phyloP scores from a whole-genome alignment of 306 rosid species.

The Citrullus colocynthis region DNA sequence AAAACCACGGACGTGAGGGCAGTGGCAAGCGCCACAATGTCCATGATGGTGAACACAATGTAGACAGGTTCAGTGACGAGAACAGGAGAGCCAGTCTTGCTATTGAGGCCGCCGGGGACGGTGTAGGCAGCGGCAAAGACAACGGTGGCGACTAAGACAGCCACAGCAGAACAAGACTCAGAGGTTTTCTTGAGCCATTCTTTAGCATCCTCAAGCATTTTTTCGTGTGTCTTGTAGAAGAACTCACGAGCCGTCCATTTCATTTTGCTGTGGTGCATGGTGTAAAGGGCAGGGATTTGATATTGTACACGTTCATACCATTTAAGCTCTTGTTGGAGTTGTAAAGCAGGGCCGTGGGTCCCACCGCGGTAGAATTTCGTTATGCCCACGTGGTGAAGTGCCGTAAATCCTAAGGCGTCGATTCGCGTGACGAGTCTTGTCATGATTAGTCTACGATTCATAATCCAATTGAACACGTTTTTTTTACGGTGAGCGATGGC shows the following conservation, averaged over 20 bases:
- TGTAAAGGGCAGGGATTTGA: not conserved
- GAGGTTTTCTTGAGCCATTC: constrained; percentile 2
- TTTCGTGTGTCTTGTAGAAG: not conserved
- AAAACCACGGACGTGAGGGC: not conserved
- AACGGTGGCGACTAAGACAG: not conserved
- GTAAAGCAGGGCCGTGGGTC: not conserved
- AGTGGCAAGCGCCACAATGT: not conserved
- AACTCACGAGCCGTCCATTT: not conserved
- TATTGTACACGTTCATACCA: not conserved
- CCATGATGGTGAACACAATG: not conserved
- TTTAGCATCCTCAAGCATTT: not conserved
- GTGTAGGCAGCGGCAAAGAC: constrained; percentile 1
- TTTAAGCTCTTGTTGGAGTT: not conserved
- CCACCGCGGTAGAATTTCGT: not conserved
- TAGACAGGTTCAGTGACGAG: not conserved
- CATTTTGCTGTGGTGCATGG: not conserved
- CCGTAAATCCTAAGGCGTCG: not conserved
- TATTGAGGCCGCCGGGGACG: not conserved
- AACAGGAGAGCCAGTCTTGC: not conserved
- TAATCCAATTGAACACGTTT: not conserved
- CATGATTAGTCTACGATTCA: not conserved
- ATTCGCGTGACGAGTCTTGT: not conserved
- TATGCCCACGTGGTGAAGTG: not conserved
- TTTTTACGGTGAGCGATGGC: not conserved
- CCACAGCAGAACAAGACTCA: not conserved